phyloP scores from a whole-genome alignment of 108 stramenopile genomes.

The Cyclotella atomus region DNA sequence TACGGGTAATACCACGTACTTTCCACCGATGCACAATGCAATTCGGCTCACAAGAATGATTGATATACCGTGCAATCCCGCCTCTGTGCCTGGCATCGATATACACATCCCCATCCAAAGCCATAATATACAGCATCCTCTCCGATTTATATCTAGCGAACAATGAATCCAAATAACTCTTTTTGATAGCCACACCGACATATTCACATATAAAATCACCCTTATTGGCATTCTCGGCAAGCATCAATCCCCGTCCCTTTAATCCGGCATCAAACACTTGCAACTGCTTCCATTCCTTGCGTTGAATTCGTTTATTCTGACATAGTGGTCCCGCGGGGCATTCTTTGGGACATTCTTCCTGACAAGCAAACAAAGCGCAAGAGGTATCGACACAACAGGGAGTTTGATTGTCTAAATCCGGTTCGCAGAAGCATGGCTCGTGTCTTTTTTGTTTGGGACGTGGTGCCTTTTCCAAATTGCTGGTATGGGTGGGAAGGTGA shows the following conservation, averaged over 20 bases:
- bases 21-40: conserved; percentile 93
- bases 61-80: conserved; percentile 95
- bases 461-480: conserved; percentile 40
- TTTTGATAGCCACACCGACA: conserved; percentile 80
- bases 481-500: neutral
- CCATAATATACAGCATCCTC: conserved; percentile 95
- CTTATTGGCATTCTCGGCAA: conserved; percentile 51
- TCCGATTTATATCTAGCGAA: conserved; percentile 76
- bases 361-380: conserved; percentile 77
- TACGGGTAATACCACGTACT: conserved; percentile 80
- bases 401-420: conserved; percentile 20
- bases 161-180: conserved; percentile 56
- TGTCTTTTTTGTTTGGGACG: conserved; percentile 35
- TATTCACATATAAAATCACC: conserved; percentile 87
- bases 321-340: conserved; percentile 72
- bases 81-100: conserved; percentile 95
- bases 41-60: conserved; percentile 98
- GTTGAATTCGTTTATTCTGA: conserved; percentile 75
- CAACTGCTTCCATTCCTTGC: conserved; percentile 64
- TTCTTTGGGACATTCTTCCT: conserved; percentile 79
- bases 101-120: conserved; percentile 85
- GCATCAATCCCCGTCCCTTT: conserved; percentile 77
- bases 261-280: conserved; percentile 74
- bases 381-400: conserved; percentile 49
- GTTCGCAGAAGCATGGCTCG: conserved; percentile 60